phyloP scores from a whole-genome alignment of 2,329 filamentous ascomycete species.

The Diaporthe australafricana region DNA sequence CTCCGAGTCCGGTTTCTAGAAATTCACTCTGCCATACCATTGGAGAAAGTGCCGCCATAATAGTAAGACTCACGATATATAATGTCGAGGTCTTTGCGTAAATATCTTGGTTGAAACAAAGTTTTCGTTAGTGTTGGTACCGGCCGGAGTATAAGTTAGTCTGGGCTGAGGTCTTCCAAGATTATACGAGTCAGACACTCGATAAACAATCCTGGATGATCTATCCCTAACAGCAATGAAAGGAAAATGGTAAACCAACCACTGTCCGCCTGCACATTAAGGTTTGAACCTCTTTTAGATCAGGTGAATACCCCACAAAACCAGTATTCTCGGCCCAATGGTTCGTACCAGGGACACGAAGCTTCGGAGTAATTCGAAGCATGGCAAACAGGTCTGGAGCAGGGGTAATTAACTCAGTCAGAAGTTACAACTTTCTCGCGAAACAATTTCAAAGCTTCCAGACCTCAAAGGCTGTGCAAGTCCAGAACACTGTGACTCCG shows the following conservation, averaged over 20 bases:
- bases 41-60: not conserved
- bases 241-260: no score
- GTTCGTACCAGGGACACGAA: not conserved
- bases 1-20: not conserved
- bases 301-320: not conserved
- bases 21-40: not conserved
- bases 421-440: not conserved
- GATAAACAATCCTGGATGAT: not conserved
- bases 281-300: not conserved
- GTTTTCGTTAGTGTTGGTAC: not conserved
- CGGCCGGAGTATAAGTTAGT: not conserved
- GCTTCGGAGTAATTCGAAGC: not conserved
- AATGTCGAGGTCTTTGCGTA: no score
- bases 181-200: slow-evolving; percentile 7
- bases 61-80: not conserved
- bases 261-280: not conserved
- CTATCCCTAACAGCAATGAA: not conserved
- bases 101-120: not conserved
- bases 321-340: not conserved
- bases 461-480: no score
- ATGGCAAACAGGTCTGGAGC: not conserved
- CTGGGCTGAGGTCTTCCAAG: not conserved
- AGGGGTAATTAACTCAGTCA: not conserved
- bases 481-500: no score
- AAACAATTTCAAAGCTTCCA: no score